These are phyloP conservation scores for Phalaenopsis hybrid DNA, from an alignment of 116 monocot species.

Conservation along the genomic window DNA sequence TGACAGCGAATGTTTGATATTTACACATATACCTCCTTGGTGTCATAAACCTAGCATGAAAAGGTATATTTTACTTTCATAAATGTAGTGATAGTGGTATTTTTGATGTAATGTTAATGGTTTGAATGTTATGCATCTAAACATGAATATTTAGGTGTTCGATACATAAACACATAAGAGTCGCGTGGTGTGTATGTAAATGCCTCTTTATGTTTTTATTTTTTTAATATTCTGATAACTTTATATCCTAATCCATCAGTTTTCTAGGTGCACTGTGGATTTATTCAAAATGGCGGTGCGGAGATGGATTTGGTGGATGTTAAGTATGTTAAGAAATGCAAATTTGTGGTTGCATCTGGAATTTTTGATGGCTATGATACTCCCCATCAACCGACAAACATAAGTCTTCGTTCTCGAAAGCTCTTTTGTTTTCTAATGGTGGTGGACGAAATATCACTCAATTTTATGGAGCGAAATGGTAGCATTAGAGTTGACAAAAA, in stretches of 20 bases:
- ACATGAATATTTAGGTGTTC: too few relatives aligned
- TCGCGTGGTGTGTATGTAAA: too few relatives aligned
- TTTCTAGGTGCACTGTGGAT: conserved; percentile 91
- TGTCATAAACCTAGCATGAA: too few relatives aligned
- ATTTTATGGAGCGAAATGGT: conserved; percentile 68
- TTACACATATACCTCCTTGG: too few relatives aligned
- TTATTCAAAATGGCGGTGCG: conserved; percentile 81
- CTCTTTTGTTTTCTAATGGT: conserved; percentile 97
- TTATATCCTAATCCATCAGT: conserved; percentile 1
- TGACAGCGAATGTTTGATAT: too few relatives aligned
- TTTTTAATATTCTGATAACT: not conserved
- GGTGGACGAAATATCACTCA: conserved; percentile 74
- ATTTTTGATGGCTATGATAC: conserved; percentile 98
- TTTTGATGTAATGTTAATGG: too few relatives aligned
- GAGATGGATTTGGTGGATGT: conserved; percentile 79
- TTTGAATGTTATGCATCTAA: too few relatives aligned
- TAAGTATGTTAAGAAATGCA: conserved; percentile 65
- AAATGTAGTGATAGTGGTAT: too few relatives aligned
- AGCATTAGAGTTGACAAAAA: conserved; percentile 42
- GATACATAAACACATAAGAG: too few relatives aligned
- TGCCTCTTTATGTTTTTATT: not conserved
- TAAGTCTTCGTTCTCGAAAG: conserved; percentile 71
- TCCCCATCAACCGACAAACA: conserved; percentile 90
- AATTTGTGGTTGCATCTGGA: conserved; percentile 93
- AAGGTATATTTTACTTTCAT: too few relatives aligned